phyloP scores from a whole-genome alignment of 73 alveolate species.

The Blepharisma japonicum region DNA sequence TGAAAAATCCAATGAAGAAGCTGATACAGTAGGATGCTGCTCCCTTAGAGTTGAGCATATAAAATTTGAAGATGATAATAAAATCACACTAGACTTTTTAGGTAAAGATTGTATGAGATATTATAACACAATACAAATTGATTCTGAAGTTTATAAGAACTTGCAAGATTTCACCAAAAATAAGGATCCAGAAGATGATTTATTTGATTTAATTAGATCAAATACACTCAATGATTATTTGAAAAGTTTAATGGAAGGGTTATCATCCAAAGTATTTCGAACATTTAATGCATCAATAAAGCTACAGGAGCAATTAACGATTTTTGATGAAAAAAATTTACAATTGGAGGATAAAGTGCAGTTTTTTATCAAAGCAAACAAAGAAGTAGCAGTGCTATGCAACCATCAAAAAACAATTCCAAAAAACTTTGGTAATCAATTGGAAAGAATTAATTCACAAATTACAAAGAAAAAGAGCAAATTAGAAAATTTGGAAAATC shows the following conservation, averaged over 20 bases:
- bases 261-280: conserved; percentile 98
- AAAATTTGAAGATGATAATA: conserved; percentile 60
- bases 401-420: conserved; percentile 95
- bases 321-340: conserved; percentile 42
- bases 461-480: conserved; percentile 61
- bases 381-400: conserved; percentile 96
- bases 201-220: conserved; percentile 72
- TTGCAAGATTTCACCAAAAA: conserved; percentile 75
- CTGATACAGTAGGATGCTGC: conserved; percentile 99
- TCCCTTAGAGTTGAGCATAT: conserved; percentile 94
- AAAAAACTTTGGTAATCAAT: conserved; percentile 76
- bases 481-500: conserved; percentile 59
- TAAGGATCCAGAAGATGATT: conserved; percentile 69
- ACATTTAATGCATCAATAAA: conserved; percentile 98
- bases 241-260: conserved; percentile 92
- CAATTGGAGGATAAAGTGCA: conserved; percentile 69
- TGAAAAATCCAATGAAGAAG: conserved; percentile 99
- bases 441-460: conserved; percentile 69
- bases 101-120: conserved; percentile 98
- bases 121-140: conserved; percentile 78
- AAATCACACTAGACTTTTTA: conserved; percentile 91
- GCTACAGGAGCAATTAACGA: conserved; percentile 60
- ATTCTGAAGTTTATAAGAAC: conserved; percentile 72
- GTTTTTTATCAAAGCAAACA: conserved; percentile 93
- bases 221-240: conserved; percentile 87